These are phyloP conservation scores for Zymoseptoria tritici DNA, from an alignment of 2,329 filamentous ascomycete species.

Conservation along the genomic window DNA sequence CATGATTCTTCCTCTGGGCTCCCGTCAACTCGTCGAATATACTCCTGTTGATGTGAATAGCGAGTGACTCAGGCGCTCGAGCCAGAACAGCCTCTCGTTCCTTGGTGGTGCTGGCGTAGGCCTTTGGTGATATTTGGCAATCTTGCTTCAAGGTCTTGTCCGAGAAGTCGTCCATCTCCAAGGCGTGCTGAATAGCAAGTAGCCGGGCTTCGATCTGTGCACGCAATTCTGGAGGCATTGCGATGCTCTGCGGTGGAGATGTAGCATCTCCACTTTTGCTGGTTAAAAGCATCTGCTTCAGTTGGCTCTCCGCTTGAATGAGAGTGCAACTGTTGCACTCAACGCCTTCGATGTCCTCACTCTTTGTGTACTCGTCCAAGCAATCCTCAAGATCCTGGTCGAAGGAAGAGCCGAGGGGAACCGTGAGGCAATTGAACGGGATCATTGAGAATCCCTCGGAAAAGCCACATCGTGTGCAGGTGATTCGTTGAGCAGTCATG, in stretches of 20 bases:
- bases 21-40: constrained; percentile 81
- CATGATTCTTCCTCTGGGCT: constrained; percentile 73
- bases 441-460: constrained; percentile 84
- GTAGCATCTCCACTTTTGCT: background rate
- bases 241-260: constrained; percentile 8
- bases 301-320: constrained; percentile 48
- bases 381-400: constrained; percentile 69
- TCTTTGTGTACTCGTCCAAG: constrained; percentile 72
- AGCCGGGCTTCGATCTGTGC: constrained; percentile 48
- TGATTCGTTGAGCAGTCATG: constrained; percentile 77
- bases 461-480: constrained; percentile 76
- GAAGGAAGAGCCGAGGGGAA: constrained; percentile 63
- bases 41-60: constrained; percentile 84
- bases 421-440: constrained; percentile 87
- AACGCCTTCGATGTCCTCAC: constrained; percentile 82
- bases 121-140: constrained; percentile 48
- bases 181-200: constrained; percentile 57
- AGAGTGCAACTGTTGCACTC: constrained; percentile 90
- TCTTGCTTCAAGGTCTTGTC: constrained; percentile 44
- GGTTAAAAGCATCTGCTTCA: constrained; percentile 37
- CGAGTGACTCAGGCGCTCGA: constrained; percentile 70
- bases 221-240: constrained; percentile 39
- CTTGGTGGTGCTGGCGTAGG: constrained; percentile 71
- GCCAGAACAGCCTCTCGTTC: constrained; percentile 83
- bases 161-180: constrained; percentile 74